Conservation (phyloP, 2,329 filamentous ascomycete species). For the Verticillium klebahnii region DNA sequence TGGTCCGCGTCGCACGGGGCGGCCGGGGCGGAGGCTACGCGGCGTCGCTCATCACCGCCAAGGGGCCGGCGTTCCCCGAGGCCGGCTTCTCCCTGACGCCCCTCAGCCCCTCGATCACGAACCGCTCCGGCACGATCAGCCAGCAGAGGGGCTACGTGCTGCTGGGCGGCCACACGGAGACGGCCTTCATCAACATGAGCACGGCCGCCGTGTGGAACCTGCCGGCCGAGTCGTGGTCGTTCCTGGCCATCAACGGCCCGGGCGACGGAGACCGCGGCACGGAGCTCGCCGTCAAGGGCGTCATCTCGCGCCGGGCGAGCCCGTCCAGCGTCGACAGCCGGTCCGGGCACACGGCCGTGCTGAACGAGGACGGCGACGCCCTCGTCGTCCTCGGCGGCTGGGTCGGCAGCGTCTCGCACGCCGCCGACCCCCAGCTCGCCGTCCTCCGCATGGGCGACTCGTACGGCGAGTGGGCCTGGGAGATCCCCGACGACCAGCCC, state of each 20-base stretch:
- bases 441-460: slow-evolving; percentile 70
- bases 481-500: slow-evolving; percentile 50
- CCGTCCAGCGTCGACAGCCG: slow-evolving; percentile 61
- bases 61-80: slow-evolving; percentile 55
- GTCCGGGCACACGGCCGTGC: slow-evolving; percentile 82
- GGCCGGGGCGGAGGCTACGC: slow-evolving; percentile 25
- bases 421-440: slow-evolving; percentile 77
- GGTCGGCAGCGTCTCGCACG: slow-evolving; percentile 74
- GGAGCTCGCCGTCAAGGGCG: slow-evolving; percentile 51
- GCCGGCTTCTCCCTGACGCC: slow-evolving; percentile 83
- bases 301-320: slow-evolving; percentile 15
- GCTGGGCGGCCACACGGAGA: slow-evolving; percentile 77
- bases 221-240: slow-evolving; percentile 83
- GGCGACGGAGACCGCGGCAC: slow-evolving; percentile 11
- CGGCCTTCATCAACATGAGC: slow-evolving; percentile 91
- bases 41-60: slow-evolving; percentile 28
- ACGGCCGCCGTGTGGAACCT: slow-evolving; percentile 82
- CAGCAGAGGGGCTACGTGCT: slow-evolving; percentile 77
- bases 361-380: slow-evolving; percentile 73
- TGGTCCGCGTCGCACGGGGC: slow-evolving; percentile 61
- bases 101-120: slow-evolving; percentile 65
- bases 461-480: slow-evolving; percentile 73
- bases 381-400: slow-evolving; percentile 84
- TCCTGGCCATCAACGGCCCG: slow-evolving; percentile 59
- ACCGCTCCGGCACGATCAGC: slow-evolving; percentile 58